Evolutionary conservation across 441 rosid species (phyloP), one percentile per base, ranked within the genome.

Genomic region (Breynia disticha): DNA sequence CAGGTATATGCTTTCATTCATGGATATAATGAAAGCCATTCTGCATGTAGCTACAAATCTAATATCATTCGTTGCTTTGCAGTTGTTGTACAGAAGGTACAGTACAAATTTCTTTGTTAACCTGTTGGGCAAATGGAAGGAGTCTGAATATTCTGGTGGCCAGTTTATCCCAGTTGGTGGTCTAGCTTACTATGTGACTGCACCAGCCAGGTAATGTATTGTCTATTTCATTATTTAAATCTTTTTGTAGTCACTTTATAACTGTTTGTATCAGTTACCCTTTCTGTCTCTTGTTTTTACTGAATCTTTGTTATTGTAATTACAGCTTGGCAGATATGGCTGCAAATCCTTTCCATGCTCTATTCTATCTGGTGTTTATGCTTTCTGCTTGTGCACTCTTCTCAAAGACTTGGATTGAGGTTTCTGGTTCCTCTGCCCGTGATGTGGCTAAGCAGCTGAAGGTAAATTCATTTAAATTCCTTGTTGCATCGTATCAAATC

Each of bases 391-490:
- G 97, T 66, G 97, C 97, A 13, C 77, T 88, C 42, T 88, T 88
- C 76, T 88, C 97, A 42, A 88, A 88, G 66, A 86, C 97, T 19
- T 91, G 98, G 96, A 91, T 91, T 64, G 97, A 91, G 67, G 98
- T 91, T 59, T 91, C 95, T 35, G 95, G 98, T 13, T 91, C 98
- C 42, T 88, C 95, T 57, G 98, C 98, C 1, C 76, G 52, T 56
- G 97, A 91, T 63, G 98, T 91, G 48, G 98, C 95, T 38, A 88
- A 86, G 79, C 97, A 88, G 76, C 90, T 88, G 51, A 88, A 80
- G 97, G 97, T 83, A 59, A 41, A 21, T 21, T 16, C 19, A 21
- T n/a, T 8, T 8, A 16, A 46, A 1, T 28, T 12, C 28, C 32
- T 19, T 28, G 7, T 12, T n/a, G n/a, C n/a, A n/a, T n/a, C n/a